Base-by-base conservation (phyloP, 169 alveolate genomes). In the Eimeria mitis region DNA sequence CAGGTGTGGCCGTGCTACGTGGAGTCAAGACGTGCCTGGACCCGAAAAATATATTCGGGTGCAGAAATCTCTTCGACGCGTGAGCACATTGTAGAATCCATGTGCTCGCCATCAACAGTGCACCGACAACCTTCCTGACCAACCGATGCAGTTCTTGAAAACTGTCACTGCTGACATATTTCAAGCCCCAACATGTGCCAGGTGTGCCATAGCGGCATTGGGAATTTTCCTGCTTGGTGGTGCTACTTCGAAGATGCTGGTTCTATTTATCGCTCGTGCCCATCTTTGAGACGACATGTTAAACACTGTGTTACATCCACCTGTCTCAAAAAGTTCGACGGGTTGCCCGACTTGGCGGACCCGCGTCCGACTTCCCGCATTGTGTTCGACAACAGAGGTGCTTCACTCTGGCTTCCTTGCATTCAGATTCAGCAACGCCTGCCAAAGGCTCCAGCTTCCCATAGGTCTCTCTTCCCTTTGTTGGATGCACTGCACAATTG, bases 31-130 rank as follows among this genome's bases (percentile, higher is more conserved):
- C 92, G 16, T 54, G 95, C 78, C 59, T 97, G 52, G 98, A 97
- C 95, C 98, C 98, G 42, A 89, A 96, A 59, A 96, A 96, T 68
- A 94, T 96, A 52, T 96, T 97, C 85, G 98, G 94, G 52, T 87
- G 94, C 94, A 44, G 63, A 63, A 87, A 87, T 61, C 94, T 87
- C 70, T 52, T 63, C 61, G 76, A 87, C 34, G 28, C n/a, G 2
- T 37, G 68, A 28, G 56, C 83, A 40, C 54, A 9, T 34, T 73
- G 83, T 31, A 40, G 54, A 40, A 16, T 21, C 83, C 83, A 23
- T 16, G 34, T 40, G n/a, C 8, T 40, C 56, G 11, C 56, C 83
- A 16, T 40, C 40, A 40, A 19, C 34, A 4, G 83, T 34, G 31
- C 28, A 19, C 54, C 52, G 34, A 23, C 19, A 23, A 73, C 40